Evolutionary conservation across 139 green algal species (phyloP).

Genomic region (Chlamydomonas urium): DNA sequence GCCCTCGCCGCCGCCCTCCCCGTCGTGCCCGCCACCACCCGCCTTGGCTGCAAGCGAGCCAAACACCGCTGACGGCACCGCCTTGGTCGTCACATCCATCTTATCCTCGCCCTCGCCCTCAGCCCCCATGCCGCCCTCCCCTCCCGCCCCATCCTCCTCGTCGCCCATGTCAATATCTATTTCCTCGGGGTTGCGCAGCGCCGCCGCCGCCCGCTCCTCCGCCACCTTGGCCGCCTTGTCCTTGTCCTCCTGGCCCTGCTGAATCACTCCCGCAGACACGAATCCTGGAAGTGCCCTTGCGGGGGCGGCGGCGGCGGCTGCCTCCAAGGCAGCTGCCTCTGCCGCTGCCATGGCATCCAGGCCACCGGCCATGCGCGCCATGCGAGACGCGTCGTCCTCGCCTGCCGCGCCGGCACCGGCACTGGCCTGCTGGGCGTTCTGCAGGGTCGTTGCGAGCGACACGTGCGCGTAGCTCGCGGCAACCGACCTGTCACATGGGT

Average conservation of each 20-base stretch:
- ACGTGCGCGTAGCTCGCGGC: slow-evolving; percentile 73
- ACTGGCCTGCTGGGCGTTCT: neutral
- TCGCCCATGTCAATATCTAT: slow-evolving; percentile 80
- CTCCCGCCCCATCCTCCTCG: slow-evolving; percentile 48
- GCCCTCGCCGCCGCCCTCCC: neutral
- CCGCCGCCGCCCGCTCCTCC: neutral
- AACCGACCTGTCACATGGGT: slow-evolving; percentile 36
- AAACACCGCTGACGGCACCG: slow-evolving; percentile 81
- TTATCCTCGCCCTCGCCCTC: slow-evolving; percentile 40
- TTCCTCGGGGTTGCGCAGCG: slow-evolving; percentile 80
- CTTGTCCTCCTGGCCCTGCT: slow-evolving; percentile 35
- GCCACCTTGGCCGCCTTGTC: neutral
- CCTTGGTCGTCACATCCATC: slow-evolving; percentile 58
- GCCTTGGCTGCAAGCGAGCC: slow-evolving; percentile 38
- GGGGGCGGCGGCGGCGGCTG: slow-evolving; percentile 19
- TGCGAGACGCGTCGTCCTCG: neutral
- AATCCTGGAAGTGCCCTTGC: slow-evolving; percentile 69
- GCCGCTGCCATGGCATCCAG: slow-evolving; percentile 46
- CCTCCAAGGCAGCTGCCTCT: slow-evolving; percentile 23
- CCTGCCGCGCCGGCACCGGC: neutral
- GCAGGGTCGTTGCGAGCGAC: slow-evolving; percentile 45
- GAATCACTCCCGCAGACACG: slow-evolving; percentile 73
- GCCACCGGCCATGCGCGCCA: neutral
- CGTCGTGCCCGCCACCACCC: neutral
- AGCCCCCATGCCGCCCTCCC: slow-evolving; percentile 37